Evolutionary conservation across 2,329 filamentous ascomycete genomes (phyloP).

Genomic region (Mollisiaceae sp.): DNA sequence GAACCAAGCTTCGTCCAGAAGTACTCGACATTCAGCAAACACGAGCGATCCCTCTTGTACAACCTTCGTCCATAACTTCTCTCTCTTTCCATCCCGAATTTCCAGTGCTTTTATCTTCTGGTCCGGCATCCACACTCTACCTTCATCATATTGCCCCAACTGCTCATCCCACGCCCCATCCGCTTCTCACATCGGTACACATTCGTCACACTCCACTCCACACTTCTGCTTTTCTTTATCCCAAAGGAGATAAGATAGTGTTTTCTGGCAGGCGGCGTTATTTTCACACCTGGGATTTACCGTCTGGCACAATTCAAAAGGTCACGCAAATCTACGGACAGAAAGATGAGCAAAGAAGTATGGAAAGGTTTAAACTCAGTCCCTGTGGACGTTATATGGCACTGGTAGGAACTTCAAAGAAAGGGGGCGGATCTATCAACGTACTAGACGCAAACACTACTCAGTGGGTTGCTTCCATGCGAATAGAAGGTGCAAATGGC

Average conservation of each 20-base stretch:
- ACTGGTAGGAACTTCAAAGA: constrained; percentile 77
- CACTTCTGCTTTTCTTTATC: constrained; percentile 79
- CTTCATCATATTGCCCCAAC: constrained; percentile 86
- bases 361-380: constrained; percentile 89
- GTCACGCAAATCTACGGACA: constrained; percentile 77
- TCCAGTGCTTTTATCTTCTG: constrained; percentile 88
- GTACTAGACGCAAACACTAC: constrained; percentile 78
- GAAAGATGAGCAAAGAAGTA: constrained; percentile 80
- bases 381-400: constrained; percentile 88
- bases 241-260: constrained; percentile 78
- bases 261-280: constrained; percentile 87
- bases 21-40: constrained; percentile 88
- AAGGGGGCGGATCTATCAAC: constrained; percentile 88
- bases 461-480: constrained; percentile 85
- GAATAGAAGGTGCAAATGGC: constrained; percentile 81
- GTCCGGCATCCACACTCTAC: constrained; percentile 82
- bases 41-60: constrained; percentile 80
- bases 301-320: constrained; percentile 82
- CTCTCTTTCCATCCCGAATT: constrained; percentile 89
- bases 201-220: constrained; percentile 83
- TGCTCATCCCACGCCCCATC: constrained; percentile 79
- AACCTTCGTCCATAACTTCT: constrained; percentile 80
- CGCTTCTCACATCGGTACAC: constrained; percentile 87
- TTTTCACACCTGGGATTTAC: constrained; percentile 93
- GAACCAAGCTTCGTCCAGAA: constrained; percentile 80